A percentile compares a stretch with the other conserved stretches of the same genome.
These are phyloP conservation scores for Bathelium albidoporum DNA, from an alignment of 495 filamentous ascomycete genomes.

Conservation along the genomic window DNA sequence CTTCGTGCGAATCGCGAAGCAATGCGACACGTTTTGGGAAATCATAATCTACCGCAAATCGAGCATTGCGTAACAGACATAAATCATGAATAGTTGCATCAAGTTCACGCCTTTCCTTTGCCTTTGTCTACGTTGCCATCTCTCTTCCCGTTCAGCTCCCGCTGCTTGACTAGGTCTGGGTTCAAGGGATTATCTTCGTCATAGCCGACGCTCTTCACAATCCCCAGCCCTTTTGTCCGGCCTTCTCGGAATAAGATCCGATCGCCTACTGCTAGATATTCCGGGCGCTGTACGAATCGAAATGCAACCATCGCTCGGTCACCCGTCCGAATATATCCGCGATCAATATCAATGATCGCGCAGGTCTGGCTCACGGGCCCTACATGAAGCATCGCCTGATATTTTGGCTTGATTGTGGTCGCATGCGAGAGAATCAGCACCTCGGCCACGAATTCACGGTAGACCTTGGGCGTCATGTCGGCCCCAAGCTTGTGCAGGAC, in stretches of 20 bases:
- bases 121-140: constrained; percentile 5
- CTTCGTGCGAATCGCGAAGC: neutral
- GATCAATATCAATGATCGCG: constrained; percentile 93
- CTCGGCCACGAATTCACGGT: constrained; percentile 88
- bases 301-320: constrained; percentile 90
- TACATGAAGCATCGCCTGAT: constrained; percentile 97
- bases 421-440: constrained; percentile 93
- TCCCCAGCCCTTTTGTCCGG: constrained; percentile 87
- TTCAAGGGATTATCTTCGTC: constrained; percentile 54
- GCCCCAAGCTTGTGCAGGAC: constrained; percentile 45
- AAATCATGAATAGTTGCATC: neutral
- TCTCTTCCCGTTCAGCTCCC: constrained; percentile 10
- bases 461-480: constrained; percentile 54
- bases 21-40: neutral
- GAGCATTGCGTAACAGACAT: neutral
- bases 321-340: constrained; percentile 88
- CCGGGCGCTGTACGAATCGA: constrained; percentile 88
- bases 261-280: constrained; percentile 83
- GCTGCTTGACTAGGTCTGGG: constrained; percentile 29
- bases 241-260: constrained; percentile 89
- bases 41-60: neutral
- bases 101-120: neutral
- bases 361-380: constrained; percentile 93
- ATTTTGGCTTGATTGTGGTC: constrained; percentile 96
- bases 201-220: constrained; percentile 87